These are phyloP conservation scores for Diutina scorzettiae DNA, from an alignment of 1,139 yeast species.

Conservation along the genomic window DNA sequence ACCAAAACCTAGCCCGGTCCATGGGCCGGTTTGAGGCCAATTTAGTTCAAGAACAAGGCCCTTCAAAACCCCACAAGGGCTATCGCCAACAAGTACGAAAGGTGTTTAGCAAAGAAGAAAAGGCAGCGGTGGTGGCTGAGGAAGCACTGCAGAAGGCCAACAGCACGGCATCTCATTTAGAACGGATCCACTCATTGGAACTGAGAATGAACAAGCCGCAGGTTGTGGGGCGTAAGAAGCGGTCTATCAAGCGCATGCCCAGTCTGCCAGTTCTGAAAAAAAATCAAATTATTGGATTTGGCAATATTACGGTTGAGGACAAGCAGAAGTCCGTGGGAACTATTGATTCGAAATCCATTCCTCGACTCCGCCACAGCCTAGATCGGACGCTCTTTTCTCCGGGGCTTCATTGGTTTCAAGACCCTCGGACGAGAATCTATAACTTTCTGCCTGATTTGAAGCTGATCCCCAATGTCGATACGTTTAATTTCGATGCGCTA, in stretches of 20 bases:
- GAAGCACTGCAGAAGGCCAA: too few species aligned
- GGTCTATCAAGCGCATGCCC: background rate
- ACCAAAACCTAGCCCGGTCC: background rate
- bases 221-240: background rate
- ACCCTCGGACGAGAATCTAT: slow-evolving; percentile 61
- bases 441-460: slow-evolving; percentile 58
- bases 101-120: background rate
- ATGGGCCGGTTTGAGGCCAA: background rate
- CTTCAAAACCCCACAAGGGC: background rate
- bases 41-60: background rate
- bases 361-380: slow-evolving; percentile 46
- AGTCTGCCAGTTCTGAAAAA: background rate
- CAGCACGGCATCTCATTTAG: too few species aligned
- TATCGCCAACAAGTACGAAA: background rate
- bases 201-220: too few species aligned
- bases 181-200: too few species aligned
- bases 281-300: background rate
- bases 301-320: background rate
- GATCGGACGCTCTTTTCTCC: slow-evolving; percentile 69
- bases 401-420: slow-evolving; percentile 70
- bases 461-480: slow-evolving; percentile 50
- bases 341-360: slow-evolving; percentile 13
- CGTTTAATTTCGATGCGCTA: slow-evolving; percentile 52
- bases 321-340: background rate
- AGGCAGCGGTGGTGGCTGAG: background rate